Conservation (phyloP, 768 basidiomycete species). For the Thelephora aurantiotincta region DNA sequence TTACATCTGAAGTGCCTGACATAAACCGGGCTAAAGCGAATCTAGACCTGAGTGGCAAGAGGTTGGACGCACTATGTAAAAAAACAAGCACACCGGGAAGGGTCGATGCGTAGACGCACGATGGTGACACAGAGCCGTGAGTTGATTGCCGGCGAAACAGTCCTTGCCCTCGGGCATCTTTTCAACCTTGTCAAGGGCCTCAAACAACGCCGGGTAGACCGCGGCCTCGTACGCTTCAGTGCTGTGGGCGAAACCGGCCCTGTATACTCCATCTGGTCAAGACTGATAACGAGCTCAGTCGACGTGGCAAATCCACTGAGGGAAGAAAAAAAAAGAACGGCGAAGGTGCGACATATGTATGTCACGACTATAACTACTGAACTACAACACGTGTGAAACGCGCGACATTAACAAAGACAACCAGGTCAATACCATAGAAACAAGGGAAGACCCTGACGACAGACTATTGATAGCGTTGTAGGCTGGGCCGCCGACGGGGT, state of each 20-base stretch:
- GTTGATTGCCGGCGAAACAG: conserved; percentile 66
- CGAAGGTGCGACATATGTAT: no score
- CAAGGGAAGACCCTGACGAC: conserved; percentile 12
- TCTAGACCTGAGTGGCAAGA: conserved; percentile 22
- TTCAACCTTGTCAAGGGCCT: conserved; percentile 72
- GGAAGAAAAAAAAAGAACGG: no score
- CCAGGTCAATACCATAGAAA: not conserved
- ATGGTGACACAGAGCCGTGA: conserved; percentile 96
- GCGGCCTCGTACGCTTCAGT: conserved; percentile 73
- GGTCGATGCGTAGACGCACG: conserved; percentile 26
- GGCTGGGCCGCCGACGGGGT: conserved; percentile 73
- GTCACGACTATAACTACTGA: no score
- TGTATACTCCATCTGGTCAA: conserved; percentile 69
- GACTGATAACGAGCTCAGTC: no score
- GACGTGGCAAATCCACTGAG: no score
- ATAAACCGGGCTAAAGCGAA: conserved; percentile 87
- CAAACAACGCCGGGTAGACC: conserved; percentile 61
- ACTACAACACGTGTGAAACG: no score
- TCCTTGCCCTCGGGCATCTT: conserved; percentile 62
- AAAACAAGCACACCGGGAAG: not conserved
- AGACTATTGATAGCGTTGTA: conserved; percentile 76
- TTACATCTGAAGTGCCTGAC: conserved; percentile 92
- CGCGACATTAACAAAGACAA: no score
- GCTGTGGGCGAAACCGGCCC: conserved; percentile 71
- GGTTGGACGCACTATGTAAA: not conserved